Base-by-base conservation (phyloP, 2,329 filamentous ascomycete species). In the Talaromyces marneffei region DNA sequence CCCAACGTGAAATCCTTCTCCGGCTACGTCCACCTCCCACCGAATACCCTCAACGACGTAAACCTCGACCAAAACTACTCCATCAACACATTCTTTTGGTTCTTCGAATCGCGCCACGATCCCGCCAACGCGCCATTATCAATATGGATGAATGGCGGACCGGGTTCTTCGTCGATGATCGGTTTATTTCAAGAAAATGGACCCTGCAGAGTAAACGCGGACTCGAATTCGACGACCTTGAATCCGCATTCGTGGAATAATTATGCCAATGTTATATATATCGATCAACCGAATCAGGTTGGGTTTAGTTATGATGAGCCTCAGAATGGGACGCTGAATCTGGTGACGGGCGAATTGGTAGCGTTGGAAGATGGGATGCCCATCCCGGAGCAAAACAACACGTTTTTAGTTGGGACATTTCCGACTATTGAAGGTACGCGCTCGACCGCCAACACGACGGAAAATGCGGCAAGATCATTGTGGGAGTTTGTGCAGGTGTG, bases 1-100 rank as follows among this genome's bases (percentile, higher is more conserved):
- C 74, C 78, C 9, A 79, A 79, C 8, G 82, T 85, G 48, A 80
- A 78, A 65, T 81, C 79, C 33, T 88, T 85, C 71, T 80, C 81
- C 0, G 84, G 85, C 35, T 87, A 86, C 64, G 80, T 87, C 14
- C 80, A 83, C 69, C 76, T 87, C 3, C 82, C 82, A 1, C 77
- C 79, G 2, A 75, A 75, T 29, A 73, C 77, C 1, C 65, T 78
- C 54, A 65, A 71, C 31, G 71, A 80, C 53, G 65, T 77, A 4
- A 65, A 69, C 35, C 73, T 76, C 27, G 66, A 72, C 37, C 82
- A 85, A 65, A 71, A 82, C 61, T 85, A 85, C 65, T 77, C 80
- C 2, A 84, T 85, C 65, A 85, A 85, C 67, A 86, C 83, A 55
- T 87, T 86, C 72, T 88, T 87, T 72, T 85, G 84, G 83, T 87